Conservation (phyloP, 768 basidiomycete species). For the Panaeolus cyanescens region DNA sequence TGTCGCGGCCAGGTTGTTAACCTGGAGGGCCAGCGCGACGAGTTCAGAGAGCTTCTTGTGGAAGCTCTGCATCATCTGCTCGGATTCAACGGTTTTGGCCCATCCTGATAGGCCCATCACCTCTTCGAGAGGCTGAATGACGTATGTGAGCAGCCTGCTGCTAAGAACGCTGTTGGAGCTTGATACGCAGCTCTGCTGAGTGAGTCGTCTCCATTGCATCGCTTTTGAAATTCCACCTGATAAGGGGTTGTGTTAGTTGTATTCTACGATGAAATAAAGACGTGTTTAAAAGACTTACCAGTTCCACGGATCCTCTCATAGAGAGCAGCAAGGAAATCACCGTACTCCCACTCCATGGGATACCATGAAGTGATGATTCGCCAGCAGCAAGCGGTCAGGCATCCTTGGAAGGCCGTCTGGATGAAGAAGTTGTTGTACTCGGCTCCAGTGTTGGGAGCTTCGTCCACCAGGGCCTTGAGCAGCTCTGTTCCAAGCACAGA, state of each 20-base stretch:
- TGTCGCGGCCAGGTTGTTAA: conserved; percentile 29
- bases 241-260: neutral
- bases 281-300: conserved; percentile 24
- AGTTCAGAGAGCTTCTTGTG: conserved; percentile 25
- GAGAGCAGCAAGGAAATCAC: conserved; percentile 36
- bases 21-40: conserved; percentile 28
- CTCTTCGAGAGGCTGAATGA: conserved; percentile 22
- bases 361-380: conserved; percentile 45
- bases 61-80: conserved; percentile 16
- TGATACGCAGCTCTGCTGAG: conserved; percentile 22
- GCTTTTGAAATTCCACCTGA: conserved; percentile 25
- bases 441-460: conserved; percentile 19
- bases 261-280: neutral
- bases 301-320: conserved; percentile 37
- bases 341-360: conserved; percentile 43
- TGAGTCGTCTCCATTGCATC: conserved; percentile 23
- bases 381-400: conserved; percentile 37
- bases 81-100: conserved; percentile 18
- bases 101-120: conserved; percentile 30
- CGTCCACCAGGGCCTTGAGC: conserved; percentile 27
- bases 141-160: conserved; percentile 20
- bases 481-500: conserved; percentile 34
- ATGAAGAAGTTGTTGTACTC: conserved; percentile 34
- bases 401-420: conserved; percentile 42
- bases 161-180: conserved; percentile 20